A percentile compares a stretch with the other conserved stretches of the same genome.
Conservation (phyloP, 345 rosid species). For the Cardamine resedifolia region DNA sequence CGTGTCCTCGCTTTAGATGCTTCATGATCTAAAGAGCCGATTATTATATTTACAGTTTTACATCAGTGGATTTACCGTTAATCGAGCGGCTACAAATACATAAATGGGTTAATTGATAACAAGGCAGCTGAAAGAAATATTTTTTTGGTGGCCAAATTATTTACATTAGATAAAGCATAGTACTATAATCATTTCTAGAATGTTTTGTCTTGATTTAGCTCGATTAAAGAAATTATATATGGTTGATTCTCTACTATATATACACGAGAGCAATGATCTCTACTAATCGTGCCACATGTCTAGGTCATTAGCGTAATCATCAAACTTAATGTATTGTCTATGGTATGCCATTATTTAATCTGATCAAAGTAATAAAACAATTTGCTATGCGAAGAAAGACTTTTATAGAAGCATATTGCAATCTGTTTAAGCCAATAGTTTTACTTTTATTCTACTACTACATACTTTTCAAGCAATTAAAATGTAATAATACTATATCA, state of each 20-base stretch:
- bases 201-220: background rate
- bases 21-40: too few species aligned
- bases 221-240: background rate
- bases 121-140: background rate
- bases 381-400: background rate
- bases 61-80: background rate
- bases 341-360: background rate
- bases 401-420: background rate
- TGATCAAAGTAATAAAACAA: background rate
- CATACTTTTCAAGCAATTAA: background rate
- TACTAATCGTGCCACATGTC: constrained; percentile 9
- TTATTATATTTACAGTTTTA: background rate
- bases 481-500: background rate
- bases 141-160: too few species aligned
- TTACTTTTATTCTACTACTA: background rate
- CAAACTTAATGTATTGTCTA: background rate
- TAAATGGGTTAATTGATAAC: background rate
- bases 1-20: background rate
- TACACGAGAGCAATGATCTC: constrained; percentile 14
- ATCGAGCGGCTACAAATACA: background rate
- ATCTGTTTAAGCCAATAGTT: background rate
- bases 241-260: background rate
- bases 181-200: background rate
- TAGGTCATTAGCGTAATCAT: constrained; percentile 13
- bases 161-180: background rate